Conservation (phyloP, 192 early-diverging fungal genomes). For the Geosiphon pyriformis region DNA sequence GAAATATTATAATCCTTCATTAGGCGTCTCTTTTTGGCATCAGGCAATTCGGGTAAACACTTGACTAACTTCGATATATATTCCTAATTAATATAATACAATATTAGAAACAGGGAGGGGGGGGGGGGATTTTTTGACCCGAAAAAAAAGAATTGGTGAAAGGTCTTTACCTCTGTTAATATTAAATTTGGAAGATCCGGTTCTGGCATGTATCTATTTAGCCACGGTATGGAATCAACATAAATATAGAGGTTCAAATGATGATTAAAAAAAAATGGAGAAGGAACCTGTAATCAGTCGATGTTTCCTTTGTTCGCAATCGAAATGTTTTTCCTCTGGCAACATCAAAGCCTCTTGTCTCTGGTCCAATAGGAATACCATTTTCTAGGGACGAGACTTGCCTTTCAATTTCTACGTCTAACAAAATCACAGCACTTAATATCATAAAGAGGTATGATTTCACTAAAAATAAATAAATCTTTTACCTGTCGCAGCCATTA, state of each 20-base stretch:
- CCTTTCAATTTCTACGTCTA: conserved; percentile 75
- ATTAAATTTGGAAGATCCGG: conserved; percentile 59
- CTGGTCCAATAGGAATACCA: conserved; percentile 54
- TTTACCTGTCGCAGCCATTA: conserved; percentile 62
- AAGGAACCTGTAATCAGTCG: conserved; percentile 67
- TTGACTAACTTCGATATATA: conserved; percentile 41
- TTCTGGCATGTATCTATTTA: conserved; percentile 76
- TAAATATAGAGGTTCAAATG: conserved; percentile 25
- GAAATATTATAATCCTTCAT: conserved; percentile 53
- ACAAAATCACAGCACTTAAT: neutral
- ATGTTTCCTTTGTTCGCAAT: conserved; percentile 77
- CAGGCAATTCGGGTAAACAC: conserved; percentile 70
- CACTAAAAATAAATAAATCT: neutral
- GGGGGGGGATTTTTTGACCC: too few species aligned
- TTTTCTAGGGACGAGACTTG: conserved; percentile 59
- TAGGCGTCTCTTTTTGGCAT: conserved; percentile 52
- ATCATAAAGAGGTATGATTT: neutral
- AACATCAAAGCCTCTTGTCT: conserved; percentile 80
- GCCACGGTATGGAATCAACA: conserved; percentile 1
- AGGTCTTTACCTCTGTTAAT: conserved; percentile 31
- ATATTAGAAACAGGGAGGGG: too few species aligned
- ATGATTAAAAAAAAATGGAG: conserved; percentile 11
- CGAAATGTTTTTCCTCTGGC: conserved; percentile 55
- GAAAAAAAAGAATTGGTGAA: neutral
- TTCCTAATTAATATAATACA: conserved; percentile 26